phyloP scores from a whole-genome alignment of 1,284 basidiomycete species.

The Ganoderma multipileum region DNA sequence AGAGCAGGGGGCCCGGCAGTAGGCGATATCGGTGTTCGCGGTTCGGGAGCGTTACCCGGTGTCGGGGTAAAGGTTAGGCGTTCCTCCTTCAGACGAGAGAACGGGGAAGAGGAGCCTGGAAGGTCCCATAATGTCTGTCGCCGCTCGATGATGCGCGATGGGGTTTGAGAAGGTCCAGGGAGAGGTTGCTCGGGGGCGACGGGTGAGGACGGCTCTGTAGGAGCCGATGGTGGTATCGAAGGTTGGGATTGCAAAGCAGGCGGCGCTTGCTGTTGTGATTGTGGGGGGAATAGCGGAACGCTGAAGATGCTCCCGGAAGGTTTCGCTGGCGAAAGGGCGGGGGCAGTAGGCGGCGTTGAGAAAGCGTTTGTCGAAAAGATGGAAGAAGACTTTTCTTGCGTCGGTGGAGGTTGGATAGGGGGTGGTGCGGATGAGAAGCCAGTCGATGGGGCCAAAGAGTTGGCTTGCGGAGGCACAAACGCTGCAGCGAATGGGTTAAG shows the following conservation, averaged over 20 bases:
- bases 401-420: neutral
- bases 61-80: slow-evolving; percentile 26
- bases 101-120: slow-evolving; percentile 32
- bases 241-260: neutral
- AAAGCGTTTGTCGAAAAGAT: slow-evolving; percentile 15
- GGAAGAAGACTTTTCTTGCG: slow-evolving; percentile 8
- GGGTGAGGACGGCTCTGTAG: slow-evolving; percentile 6
- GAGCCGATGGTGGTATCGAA: neutral
- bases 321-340: slow-evolving; percentile 6
- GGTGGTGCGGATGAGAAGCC: neutral
- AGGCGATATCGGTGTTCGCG: slow-evolving; percentile 32
- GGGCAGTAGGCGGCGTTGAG: slow-evolving; percentile 4
- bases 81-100: slow-evolving; percentile 28
- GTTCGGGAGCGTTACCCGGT: slow-evolving; percentile 17
- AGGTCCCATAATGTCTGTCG: slow-evolving; percentile 40
- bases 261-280: neutral
- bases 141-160: slow-evolving; percentile 34
- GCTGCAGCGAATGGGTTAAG: slow-evolving; percentile 26
- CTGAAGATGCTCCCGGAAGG: slow-evolving; percentile 12
- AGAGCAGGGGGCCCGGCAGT: slow-evolving; percentile 35
- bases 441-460: neutral
- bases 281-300: slow-evolving; percentile 6
- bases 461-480: slow-evolving; percentile 15
- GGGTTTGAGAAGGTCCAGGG: slow-evolving; percentile 11
- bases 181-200: neutral